Percentiles rank a stretch among this genome's conserved stretches.
These are phyloP conservation scores for Cordyceps fumosorosea DNA, from an alignment of 2,329 filamentous ascomycete species.

Conservation along the genomic window DNA sequence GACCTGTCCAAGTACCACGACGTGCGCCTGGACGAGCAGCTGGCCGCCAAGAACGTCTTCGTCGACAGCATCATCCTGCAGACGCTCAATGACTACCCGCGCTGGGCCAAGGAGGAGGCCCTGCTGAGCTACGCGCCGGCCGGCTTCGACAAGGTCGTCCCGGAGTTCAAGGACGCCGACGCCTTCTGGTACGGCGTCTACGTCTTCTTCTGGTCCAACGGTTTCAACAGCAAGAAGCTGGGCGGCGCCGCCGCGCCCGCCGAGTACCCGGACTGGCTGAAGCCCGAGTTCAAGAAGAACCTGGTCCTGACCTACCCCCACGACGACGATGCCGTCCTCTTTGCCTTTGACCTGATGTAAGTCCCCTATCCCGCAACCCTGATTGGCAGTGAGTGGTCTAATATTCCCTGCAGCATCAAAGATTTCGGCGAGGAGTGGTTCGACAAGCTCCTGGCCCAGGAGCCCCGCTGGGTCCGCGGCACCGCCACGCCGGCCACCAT, in stretches of 20 bases:
- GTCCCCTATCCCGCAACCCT: no score
- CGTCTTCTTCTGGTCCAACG: constrained; percentile 31
- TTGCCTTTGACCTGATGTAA: constrained; percentile 42
- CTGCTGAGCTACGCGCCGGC: constrained; percentile 43
- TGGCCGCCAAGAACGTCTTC: constrained; percentile 29
- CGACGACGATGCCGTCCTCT: constrained; percentile 51
- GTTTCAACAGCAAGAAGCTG: constrained; percentile 31
- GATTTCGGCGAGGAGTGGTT: constrained; percentile 41
- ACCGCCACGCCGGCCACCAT: constrained; percentile 35
- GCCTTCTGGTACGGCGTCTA: constrained; percentile 35
- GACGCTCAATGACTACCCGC: constrained; percentile 44
- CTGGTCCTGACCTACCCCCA: constrained; percentile 50
- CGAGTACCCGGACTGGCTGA: constrained; percentile 37
- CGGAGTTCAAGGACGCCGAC: constrained; percentile 35
- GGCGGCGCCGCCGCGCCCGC: constrained; percentile 26
- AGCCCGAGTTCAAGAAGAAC: constrained; percentile 46
- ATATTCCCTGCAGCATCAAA: constrained; percentile 22
- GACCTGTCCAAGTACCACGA: constrained; percentile 52
- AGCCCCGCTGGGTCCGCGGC: constrained; percentile 48
- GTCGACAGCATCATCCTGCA: constrained; percentile 44
- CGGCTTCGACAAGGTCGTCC: constrained; percentile 36
- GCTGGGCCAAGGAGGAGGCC: constrained; percentile 42
- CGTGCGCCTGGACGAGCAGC: constrained; percentile 37
- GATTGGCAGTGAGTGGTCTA: not conserved
- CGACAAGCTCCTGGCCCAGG: constrained; percentile 38